Evolutionary conservation across 805 yeast species (phyloP).

Genomic region (Blastobotrys mokoenaii): DNA sequence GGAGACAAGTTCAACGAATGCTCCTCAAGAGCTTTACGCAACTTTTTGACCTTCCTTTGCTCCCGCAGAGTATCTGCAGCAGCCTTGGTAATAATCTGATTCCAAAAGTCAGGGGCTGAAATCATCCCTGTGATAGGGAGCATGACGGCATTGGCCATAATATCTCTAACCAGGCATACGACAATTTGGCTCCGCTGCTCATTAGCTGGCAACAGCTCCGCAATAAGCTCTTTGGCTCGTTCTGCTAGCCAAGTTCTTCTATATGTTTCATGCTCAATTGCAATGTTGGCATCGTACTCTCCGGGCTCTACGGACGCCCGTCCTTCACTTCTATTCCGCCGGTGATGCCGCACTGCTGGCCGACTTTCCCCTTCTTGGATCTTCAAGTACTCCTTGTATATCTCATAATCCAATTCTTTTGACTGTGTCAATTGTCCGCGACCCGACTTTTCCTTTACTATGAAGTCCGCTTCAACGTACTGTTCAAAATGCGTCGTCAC

Average conservation of each 20-base stretch:
- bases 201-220: constrained; percentile 38
- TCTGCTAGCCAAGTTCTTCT: constrained; percentile 42
- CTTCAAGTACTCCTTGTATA: constrained; percentile 37
- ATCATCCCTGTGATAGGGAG: constrained; percentile 43
- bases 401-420: constrained; percentile 32
- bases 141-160: constrained; percentile 51
- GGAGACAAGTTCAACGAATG: constrained; percentile 37
- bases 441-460: constrained; percentile 21
- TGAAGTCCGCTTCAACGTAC: constrained; percentile 37
- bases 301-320: neutral
- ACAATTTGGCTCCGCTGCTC: constrained; percentile 44
- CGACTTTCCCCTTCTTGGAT: neutral
- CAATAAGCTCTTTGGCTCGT: constrained; percentile 37
- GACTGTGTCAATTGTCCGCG: constrained; percentile 27
- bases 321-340: too few relatives aligned
- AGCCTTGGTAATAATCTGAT: constrained; percentile 48
- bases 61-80: constrained; percentile 63
- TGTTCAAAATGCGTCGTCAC: constrained; percentile 54
- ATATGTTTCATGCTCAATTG: constrained; percentile 37
- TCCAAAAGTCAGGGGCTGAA: constrained; percentile 71
- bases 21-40: constrained; percentile 55
- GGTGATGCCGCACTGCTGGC: neutral
- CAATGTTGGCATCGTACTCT: constrained; percentile 51
- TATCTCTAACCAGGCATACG: constrained; percentile 47
- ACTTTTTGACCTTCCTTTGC: constrained; percentile 60